Evolutionary conservation across 139 green algal species (phyloP).

Genomic region (Coelastrella sp.): DNA sequence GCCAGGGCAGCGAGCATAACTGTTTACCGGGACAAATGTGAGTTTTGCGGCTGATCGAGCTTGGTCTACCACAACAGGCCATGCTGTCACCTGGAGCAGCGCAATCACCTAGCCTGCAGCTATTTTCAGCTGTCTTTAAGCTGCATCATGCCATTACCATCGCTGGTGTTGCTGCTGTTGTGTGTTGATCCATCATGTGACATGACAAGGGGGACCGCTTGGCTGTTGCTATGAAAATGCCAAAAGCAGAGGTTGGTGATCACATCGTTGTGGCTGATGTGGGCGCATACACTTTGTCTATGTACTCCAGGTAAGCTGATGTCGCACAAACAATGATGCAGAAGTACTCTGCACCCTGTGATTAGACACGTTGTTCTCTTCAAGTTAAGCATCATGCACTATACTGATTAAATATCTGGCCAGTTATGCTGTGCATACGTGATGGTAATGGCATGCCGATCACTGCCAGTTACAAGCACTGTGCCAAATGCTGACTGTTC

Average conservation of each 20-base stretch:
- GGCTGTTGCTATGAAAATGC: constrained; percentile 45
- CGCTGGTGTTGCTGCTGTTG: neutral
- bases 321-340: too few relatives aligned
- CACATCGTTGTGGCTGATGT: constrained; percentile 51
- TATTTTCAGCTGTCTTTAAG: neutral
- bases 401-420: neutral
- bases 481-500: too few relatives aligned
- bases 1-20: too few relatives aligned
- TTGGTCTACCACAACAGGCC: neutral
- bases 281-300: constrained; percentile 58
- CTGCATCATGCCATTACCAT: neutral
- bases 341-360: too few relatives aligned
- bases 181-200: neutral
- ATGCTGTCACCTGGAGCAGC: neutral
- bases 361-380: too few relatives aligned
- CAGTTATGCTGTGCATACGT: too few relatives aligned
- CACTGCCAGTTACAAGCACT: too few relatives aligned
- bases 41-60: neutral
- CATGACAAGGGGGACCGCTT: constrained; percentile 43
- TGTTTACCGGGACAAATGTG: too few relatives aligned
- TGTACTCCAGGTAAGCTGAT: constrained; percentile 47
- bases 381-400: neutral
- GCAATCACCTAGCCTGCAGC: too few relatives aligned
- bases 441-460: too few relatives aligned
- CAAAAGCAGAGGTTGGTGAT: constrained; percentile 43